Conservation (phyloP, 208 protist genomes). For the Wallacemonas sp. region DNA sequence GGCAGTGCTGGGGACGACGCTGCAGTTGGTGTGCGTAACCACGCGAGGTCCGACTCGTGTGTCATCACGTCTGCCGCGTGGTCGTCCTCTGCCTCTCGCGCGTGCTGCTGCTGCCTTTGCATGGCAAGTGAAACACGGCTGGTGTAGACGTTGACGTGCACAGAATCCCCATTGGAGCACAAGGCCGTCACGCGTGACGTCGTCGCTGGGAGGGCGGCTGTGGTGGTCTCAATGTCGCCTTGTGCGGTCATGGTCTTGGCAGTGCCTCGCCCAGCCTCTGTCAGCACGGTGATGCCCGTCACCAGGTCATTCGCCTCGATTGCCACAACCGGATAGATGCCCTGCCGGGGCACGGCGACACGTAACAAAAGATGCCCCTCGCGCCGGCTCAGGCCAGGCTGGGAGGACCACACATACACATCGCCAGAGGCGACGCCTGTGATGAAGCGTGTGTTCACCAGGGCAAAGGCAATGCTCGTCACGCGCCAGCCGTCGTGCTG, state of each 20-base stretch:
- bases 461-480: slow-evolving; percentile 37
- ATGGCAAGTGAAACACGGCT: slow-evolving; percentile 13
- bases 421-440: slow-evolving; percentile 57
- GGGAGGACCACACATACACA: slow-evolving; percentile 70
- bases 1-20: too few species aligned
- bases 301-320: slow-evolving; percentile 23
- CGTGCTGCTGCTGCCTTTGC: background rate
- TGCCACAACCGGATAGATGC: slow-evolving; percentile 57
- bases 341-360: slow-evolving; percentile 38
- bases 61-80: too few species aligned
- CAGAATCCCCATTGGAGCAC: slow-evolving; percentile 25
- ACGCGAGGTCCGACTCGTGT: too few species aligned
- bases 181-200: slow-evolving; percentile 16
- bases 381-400: slow-evolving; percentile 57
- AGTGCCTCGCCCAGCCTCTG: too few species aligned
- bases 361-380: slow-evolving; percentile 60
- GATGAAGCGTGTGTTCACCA: slow-evolving; percentile 63
- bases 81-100: slow-evolving; percentile 9
- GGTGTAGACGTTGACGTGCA: slow-evolving; percentile 17
- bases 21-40: too few species aligned
- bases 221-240: background rate
- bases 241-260: too few species aligned
- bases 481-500: slow-evolving; percentile 58
- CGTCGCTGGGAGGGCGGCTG: background rate
- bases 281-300: background rate